Evolutionary conservation across 805 yeast species (phyloP).

Genomic region (Monosporozyma unispora): DNA sequence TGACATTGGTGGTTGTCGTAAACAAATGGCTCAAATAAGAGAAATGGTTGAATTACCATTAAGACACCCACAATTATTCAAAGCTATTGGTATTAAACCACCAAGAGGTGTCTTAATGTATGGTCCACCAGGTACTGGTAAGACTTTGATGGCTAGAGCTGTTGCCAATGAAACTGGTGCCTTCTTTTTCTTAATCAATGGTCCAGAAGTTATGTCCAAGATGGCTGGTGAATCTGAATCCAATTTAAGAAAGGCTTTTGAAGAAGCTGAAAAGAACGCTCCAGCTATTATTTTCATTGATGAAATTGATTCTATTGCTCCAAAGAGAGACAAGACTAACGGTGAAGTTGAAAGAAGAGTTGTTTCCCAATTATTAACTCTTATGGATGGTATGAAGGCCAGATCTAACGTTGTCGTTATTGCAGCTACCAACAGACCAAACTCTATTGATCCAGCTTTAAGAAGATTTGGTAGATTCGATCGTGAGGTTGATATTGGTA

Average conservation of each 20-base stretch:
- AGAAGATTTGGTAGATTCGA: slow-evolving; percentile 87
- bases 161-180: slow-evolving; percentile 99
- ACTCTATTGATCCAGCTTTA: slow-evolving; percentile 68
- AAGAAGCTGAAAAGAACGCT: slow-evolving; percentile 98
- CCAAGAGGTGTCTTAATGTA: slow-evolving; percentile 97
- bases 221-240: slow-evolving; percentile 99
- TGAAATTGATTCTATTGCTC: slow-evolving; percentile 98
- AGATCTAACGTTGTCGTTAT: slow-evolving; percentile 95
- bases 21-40: slow-evolving; percentile 98
- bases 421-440: slow-evolving; percentile 88
- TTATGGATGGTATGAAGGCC: slow-evolving; percentile 99
- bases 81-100: slow-evolving; percentile 96
- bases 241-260: slow-evolving; percentile 93
- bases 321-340: slow-evolving; percentile 98
- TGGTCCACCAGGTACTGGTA: slow-evolving; percentile 99
- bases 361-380: slow-evolving; percentile 91
- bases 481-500: slow-evolving; percentile 83
- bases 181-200: slow-evolving; percentile 93
- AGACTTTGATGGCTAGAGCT: slow-evolving; percentile 98
- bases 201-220: slow-evolving; percentile 99
- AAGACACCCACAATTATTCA: slow-evolving; percentile 96
- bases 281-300: slow-evolving; percentile 97
- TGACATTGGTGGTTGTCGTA: slow-evolving; percentile 98
- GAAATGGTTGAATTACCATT: slow-evolving; percentile 96
- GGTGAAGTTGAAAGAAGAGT: slow-evolving; percentile 99